Base-by-base conservation (phyloP, 805 yeast genomes). In the Ogataea pini region DNA sequence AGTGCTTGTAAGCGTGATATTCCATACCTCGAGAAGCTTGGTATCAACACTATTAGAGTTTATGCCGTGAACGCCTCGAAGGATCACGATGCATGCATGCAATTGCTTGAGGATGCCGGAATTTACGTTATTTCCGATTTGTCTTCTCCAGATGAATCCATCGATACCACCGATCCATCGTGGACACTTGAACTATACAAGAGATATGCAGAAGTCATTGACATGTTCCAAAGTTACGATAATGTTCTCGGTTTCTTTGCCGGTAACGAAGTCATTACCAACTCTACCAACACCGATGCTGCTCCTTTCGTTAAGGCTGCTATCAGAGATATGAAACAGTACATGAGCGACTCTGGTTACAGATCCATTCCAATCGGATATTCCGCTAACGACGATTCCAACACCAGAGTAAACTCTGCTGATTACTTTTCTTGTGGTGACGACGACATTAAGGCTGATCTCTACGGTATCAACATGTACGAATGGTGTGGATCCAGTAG, bases 231-330 rank as follows among this genome's bases (percentile, higher is more conserved):
- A 50, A 74, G 78, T 59, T 92, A 91, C 71, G 70, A 84, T 41
- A 92, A 92, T 70, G 79, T 89, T 16, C 75, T 92, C 54, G 99
- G 98, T 2, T 91, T 89, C 78, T 91, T 92, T 70, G 98, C 98
- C 24, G 99, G 98, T 52, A 94, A 94, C 70, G 99, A 92, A 77
- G 98, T 94, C 46, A 82, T 92, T 51, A 92, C 91, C 69, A 89
- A 88, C 63, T 71, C 70, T 37, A 72, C 89, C 42, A 91, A 89
- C 69, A 87, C 97, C 12, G 85, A 82, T 58, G 88, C 97, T 27
- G 90, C 97, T 24, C 89, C 97, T 1, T 92, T 83, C 69, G 96
- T 94, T 48, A 94, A 92, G 76, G 97, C 98, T 25, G 96, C 98
- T 14, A 78, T 94, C 52, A 85, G 99, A 70, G 99, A 92, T 67